Base-by-base conservation (phyloP, 208 protist species). In the Leishmania mexicana region DNA sequence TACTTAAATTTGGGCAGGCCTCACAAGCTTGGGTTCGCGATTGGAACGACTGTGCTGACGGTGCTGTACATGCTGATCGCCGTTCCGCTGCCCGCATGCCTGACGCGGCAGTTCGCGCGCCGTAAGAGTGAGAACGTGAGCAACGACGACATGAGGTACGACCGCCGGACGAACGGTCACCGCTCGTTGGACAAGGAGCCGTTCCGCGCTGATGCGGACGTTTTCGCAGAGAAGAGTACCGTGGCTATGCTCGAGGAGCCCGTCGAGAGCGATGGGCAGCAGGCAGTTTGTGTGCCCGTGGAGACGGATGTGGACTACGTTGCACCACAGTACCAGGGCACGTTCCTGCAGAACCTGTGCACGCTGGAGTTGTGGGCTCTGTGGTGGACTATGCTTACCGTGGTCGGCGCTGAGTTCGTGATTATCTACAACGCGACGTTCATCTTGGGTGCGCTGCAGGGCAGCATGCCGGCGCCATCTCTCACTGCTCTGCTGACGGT, bases 221-320 rank as follows among this genome's bases (percentile, higher is more conserved):
- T 65, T 42, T 54, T 21, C 28, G 67, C n/a, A 38, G 45, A 80
- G 81, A 53, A 71, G n/a, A 73, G 38, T 57, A 15, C 38, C 45
- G 15, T 67, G 42, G 42, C 45, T 0, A 31, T 13, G 45, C 28
- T 0, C 49, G 31, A 75, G 28, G 71, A 68, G 1, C 24, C 38
- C 8, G 4, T 31, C 35, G 60, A 58, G 28, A 53, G 45, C 57
- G 35, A 75, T 54, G 40, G 1, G 49, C 64, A 54, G 24, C 51
- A 53, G 45, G 8, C 51, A n/a, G 51, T 4, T 35, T n/a, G 17
- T 28, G n/a, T 31, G 6, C 42, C 65, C 19, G 76, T 87, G 38
- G 83, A 78, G 64, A 87, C 83, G 24, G 87, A 93, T 24, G 79
- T 92, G 24, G 90, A 94, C 81, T 94, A 90, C 85, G 78, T 92